Conservation (phyloP, 305 asterid species). For the Euphrasia arctica region DNA sequence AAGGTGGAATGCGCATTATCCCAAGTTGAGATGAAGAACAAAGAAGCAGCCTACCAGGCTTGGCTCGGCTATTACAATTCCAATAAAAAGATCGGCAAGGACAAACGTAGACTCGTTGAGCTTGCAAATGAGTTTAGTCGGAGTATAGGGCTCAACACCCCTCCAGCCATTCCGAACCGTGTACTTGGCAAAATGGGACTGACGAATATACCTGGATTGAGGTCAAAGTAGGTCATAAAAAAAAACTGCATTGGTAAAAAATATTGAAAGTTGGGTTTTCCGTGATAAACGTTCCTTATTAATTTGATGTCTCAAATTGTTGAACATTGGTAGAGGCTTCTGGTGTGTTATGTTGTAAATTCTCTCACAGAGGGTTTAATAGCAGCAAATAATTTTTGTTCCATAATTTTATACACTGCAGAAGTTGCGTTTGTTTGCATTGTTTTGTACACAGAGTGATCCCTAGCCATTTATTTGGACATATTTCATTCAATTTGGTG, state of each 20-base stretch:
- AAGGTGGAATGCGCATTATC: conserved; percentile 77
- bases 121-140: conserved; percentile 89
- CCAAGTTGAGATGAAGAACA: conserved; percentile 72
- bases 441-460: no score
- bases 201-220: conserved; percentile 78
- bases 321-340: no score
- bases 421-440: neutral
- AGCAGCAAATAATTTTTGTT: neutral
- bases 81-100: conserved; percentile 58
- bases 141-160: conserved; percentile 84
- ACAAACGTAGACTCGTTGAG: conserved; percentile 73
- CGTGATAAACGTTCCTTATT: neutral
- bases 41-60: conserved; percentile 95
- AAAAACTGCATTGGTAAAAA: neutral
- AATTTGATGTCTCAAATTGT: neutral
- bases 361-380: conserved; percentile 8
- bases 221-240: conserved; percentile 47
- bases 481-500: neutral
- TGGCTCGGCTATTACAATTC: conserved; percentile 98
- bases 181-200: conserved; percentile 92
- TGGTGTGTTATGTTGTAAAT: conserved; percentile 14
- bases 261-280: neutral
- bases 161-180: conserved; percentile 83
- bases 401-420: neutral
- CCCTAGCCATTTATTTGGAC: no score